Evolutionary conservation across 169 alveolate species (phyloP), one percentile per base, ranked within the genome.

Genomic region (Sarcocystis neurona): DNA sequence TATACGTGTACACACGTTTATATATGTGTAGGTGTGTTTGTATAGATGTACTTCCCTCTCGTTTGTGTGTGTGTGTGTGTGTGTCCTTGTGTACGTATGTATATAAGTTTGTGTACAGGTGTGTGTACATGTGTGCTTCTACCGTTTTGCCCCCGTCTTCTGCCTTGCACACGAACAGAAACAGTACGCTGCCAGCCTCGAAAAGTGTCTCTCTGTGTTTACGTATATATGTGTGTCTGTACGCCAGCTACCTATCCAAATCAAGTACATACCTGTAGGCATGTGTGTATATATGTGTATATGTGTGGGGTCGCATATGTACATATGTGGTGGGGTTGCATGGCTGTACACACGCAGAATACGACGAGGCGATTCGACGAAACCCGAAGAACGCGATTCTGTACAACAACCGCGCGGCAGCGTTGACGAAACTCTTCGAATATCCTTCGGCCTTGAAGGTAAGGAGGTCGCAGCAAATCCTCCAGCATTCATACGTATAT

Each of bases 351-450:
- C 60, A n/a, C 27, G 94, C 97, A 95, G 99, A 97, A 84, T 99
- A 98, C 93, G 98, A 97, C 87, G 99, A 98, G 93, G 99, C 99
- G 27, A 95, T 98, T 77, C 95, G 94, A 89, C 94, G 99, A 89
- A 98, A 98, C 92, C 99, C 99, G 56, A 95, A 93, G 56, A 98
- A 95, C 82, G 97, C 99, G 5, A 97, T 97, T 91, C 95, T 97
- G 84, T 98, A 97, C 92, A 94, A 99, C 74, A 99, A 99, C 92
- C 96, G 99, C 91, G 99, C 99, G 60, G 99, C 99, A 3, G 98
- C 99, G 34, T 95, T 96, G 82, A 96, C 97, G 78, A 98, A 99
- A 86, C 91, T 99, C 41, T 93, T 97, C 94, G 99, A 98, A 92
- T 97, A 97, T 91, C 98, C 99, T 18, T 95, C 96, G 30, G 99